Conservation (phyloP, 2,329 filamentous ascomycete genomes). For the Sclerotinia minor region DNA sequence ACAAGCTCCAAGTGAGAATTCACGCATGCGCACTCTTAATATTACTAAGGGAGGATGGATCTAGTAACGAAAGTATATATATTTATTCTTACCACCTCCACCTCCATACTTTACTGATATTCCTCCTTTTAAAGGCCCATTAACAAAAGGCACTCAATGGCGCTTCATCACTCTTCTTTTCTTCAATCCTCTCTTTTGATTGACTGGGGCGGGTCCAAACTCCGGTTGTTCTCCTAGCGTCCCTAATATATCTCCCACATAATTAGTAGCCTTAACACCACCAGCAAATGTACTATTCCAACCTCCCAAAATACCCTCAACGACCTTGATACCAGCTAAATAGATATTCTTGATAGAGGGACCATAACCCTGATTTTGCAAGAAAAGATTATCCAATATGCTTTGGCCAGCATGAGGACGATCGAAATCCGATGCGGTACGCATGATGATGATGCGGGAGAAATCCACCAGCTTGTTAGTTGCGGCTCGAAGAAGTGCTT, state of each 20-base stretch:
- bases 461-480: slow-evolving; percentile 61
- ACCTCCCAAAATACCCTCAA: slow-evolving; percentile 56
- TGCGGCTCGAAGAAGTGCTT: slow-evolving; percentile 61
- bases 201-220: slow-evolving; percentile 19
- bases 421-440: slow-evolving; percentile 69
- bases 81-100: background rate
- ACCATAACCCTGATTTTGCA: slow-evolving; percentile 50
- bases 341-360: slow-evolving; percentile 66
- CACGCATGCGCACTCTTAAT: too few relatives aligned
- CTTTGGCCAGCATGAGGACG: slow-evolving; percentile 59
- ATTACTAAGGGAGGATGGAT: too few relatives aligned
- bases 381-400: slow-evolving; percentile 56
- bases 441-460: slow-evolving; percentile 63
- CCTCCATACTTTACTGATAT: background rate
- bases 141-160: background rate
- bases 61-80: background rate
- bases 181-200: slow-evolving; percentile 18
- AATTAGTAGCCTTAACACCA: slow-evolving; percentile 61
- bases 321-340: slow-evolving; percentile 62
- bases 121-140: background rate
- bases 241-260: slow-evolving; percentile 70
- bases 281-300: slow-evolving; percentile 60
- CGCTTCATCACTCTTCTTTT: background rate
- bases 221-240: slow-evolving; percentile 55
- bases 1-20: too few relatives aligned